Evolutionary conservation across 495 filamentous ascomycete genomes (phyloP).

Genomic region (Lophium mytilinum): DNA sequence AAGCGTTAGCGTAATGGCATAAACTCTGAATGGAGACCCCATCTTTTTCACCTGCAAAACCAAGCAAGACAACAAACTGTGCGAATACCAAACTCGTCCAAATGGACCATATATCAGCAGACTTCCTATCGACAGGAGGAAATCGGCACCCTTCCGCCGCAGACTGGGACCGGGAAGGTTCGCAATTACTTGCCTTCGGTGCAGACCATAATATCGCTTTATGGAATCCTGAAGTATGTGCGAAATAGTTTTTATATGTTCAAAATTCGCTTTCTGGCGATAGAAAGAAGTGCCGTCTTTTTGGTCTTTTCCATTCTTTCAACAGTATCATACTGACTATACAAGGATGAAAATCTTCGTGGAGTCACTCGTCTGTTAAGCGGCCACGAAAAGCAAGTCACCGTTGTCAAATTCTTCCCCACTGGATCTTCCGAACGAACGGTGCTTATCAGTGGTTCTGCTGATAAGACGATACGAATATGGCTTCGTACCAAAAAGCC

Average conservation of each 20-base stretch:
- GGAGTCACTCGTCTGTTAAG: constrained; percentile 65
- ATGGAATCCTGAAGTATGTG: constrained; percentile 73
- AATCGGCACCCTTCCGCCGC: constrained; percentile 85
- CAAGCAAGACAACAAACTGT: no score
- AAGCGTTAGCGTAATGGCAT: no score
- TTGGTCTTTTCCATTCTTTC: neutral
- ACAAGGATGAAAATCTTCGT: constrained; percentile 40
- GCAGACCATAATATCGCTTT: constrained; percentile 81
- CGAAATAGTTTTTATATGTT: neutral
- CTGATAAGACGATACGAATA: constrained; percentile 68
- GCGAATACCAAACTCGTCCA: no score
- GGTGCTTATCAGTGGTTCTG: constrained; percentile 69
- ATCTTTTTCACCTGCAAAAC: no score
- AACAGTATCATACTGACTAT: neutral
- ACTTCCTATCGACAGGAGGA: constrained; percentile 76
- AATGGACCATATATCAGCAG: constrained; percentile 3
- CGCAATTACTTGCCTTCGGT: constrained; percentile 76
- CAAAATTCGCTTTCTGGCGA: no score
- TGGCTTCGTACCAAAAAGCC: constrained; percentile 45
- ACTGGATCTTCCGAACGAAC: constrained; percentile 38
- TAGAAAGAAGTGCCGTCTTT: neutral
- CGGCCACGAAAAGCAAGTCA: constrained; percentile 76
- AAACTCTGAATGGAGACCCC: no score
- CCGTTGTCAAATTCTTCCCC: constrained; percentile 71
- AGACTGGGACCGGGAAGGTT: constrained; percentile 66